Evolutionary conservation across 1,284 basidiomycete species (phyloP).

Genomic region (Trichosporon sp.): DNA sequence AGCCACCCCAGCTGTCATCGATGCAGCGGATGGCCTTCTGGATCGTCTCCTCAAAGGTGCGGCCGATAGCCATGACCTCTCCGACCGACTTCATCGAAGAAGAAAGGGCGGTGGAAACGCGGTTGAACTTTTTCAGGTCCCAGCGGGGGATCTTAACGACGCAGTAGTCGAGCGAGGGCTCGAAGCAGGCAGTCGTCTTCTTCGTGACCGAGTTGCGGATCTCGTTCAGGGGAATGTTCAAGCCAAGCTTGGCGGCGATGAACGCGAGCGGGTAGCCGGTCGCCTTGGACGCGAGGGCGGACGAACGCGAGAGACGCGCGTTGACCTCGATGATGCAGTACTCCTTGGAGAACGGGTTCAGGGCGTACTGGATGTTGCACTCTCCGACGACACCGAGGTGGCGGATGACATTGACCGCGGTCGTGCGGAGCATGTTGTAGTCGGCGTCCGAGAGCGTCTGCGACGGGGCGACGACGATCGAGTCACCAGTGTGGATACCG

Average conservation of each 20-base stretch:
- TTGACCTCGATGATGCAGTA: slow-evolving; percentile 99
- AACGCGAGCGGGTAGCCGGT: slow-evolving; percentile 98
- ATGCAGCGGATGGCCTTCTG: slow-evolving; percentile 97
- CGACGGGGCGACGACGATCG: slow-evolving; percentile 96
- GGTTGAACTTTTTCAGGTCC: slow-evolving; percentile 96
- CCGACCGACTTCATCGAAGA: slow-evolving; percentile 99
- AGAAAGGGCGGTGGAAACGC: slow-evolving; percentile 80
- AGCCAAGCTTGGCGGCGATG: slow-evolving; percentile 95
- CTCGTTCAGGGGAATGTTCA: slow-evolving; percentile 94
- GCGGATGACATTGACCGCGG: slow-evolving; percentile 95
- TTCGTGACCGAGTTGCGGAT: slow-evolving; percentile 97
- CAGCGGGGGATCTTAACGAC: slow-evolving; percentile 98
- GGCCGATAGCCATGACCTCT: slow-evolving; percentile 97
- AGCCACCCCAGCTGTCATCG: slow-evolving; percentile 89
- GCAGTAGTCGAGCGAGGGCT: slow-evolving; percentile 93
- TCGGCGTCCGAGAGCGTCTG: slow-evolving; percentile 97
- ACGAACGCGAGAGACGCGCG: slow-evolving; percentile 96
- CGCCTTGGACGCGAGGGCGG: slow-evolving; percentile 95
- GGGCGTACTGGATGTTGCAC: slow-evolving; percentile 96
- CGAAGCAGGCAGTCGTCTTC: slow-evolving; percentile 94
- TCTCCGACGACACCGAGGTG: slow-evolving; percentile 97
- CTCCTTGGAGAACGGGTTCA: slow-evolving; percentile 90
- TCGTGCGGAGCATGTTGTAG: slow-evolving; percentile 98
- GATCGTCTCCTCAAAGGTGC: slow-evolving; percentile 96
- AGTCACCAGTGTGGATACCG: slow-evolving; percentile 97